Evolutionary conservation across 306 rosid species (phyloP).

Genomic region (Lathyrus sativus): DNA sequence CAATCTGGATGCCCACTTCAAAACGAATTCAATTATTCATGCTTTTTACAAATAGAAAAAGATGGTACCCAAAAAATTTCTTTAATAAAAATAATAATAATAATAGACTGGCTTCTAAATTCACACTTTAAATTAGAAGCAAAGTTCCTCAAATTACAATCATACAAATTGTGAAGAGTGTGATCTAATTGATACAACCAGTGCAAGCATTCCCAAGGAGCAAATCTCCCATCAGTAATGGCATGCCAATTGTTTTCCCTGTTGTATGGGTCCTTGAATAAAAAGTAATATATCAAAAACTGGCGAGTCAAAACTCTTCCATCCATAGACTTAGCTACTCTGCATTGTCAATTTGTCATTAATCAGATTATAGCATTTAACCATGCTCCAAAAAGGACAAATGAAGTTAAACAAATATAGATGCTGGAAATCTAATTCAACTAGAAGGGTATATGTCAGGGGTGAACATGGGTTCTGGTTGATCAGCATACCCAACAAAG

Average conservation of each 20-base stretch:
- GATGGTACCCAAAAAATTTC: slow-evolving; percentile 9
- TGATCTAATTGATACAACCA: slow-evolving; percentile 8
- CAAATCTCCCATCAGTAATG: slow-evolving; percentile 15
- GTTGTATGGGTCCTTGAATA: slow-evolving; percentile 9
- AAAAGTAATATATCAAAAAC: slow-evolving; percentile 5
- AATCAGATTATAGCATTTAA: slow-evolving; percentile 14
- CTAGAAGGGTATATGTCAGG: neutral
- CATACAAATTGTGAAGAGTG: slow-evolving; percentile 1
- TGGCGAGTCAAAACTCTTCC: slow-evolving; percentile 20
- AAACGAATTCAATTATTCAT: neutral
- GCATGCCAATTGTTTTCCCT: slow-evolving; percentile 25
- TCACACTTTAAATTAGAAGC: slow-evolving; percentile 19
- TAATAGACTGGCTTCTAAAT: neutral
- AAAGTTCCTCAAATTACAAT: slow-evolving; percentile 18
- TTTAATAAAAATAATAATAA: neutral
- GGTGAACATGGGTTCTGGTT: neutral
- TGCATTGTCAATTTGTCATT: slow-evolving; percentile 16
- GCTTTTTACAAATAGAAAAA: neutral
- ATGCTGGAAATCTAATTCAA: slow-evolving; percentile 21
- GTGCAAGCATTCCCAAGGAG: neutral
- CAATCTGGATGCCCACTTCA: slow-evolving; percentile 16
- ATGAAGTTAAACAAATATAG: neutral
- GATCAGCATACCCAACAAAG: neutral
- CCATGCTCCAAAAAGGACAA: neutral
- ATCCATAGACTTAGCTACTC: slow-evolving; percentile 12